A percentile compares a stretch with the other conserved stretches of the same genome.
phyloP scores from a whole-genome alignment of 805 yeast genomes.

The Candida nitratophila region DNA sequence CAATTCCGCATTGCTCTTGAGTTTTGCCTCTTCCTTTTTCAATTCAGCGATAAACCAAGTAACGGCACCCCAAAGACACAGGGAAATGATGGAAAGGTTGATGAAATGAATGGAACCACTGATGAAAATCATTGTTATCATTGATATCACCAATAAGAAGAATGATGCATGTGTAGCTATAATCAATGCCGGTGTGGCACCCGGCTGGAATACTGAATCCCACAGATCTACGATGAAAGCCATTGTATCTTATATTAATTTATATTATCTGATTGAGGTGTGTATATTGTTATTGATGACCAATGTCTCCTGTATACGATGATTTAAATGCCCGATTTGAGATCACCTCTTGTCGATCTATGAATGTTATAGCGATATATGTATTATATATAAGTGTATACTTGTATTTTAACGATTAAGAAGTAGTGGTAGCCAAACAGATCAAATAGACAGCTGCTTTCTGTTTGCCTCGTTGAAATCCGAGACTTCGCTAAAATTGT shows the following conservation, averaged over 20 bases:
- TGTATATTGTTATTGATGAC: too few species aligned
- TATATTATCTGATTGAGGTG: not conserved
- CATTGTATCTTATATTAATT: too few species aligned
- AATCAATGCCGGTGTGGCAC: constrained; percentile 84
- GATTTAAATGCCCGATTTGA: too few species aligned
- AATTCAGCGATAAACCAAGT: constrained; percentile 85
- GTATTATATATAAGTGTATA: too few species aligned
- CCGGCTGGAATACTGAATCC: constrained; percentile 90
- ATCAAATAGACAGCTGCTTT: too few species aligned
- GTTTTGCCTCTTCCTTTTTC: constrained; percentile 31
- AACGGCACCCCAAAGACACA: constrained; percentile 67
- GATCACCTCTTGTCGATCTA: too few species aligned
- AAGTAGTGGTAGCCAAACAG: too few species aligned
- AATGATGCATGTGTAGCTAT: constrained; percentile 86
- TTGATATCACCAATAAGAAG: constrained; percentile 48
- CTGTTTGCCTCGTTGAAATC: too few species aligned
- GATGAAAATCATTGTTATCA: constrained; percentile 50
- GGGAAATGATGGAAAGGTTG: constrained; percentile 34
- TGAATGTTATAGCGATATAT: too few species aligned
- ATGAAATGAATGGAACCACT: constrained; percentile 63
- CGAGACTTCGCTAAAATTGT: too few species aligned
- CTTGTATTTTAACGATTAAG: too few species aligned
- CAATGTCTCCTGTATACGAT: too few species aligned
- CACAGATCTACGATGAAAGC: constrained; percentile 58
- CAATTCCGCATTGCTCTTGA: constrained; percentile 36